phyloP scores from a whole-genome alignment of 2,329 filamentous ascomycete genomes.

The Botrytis fragariae region DNA sequence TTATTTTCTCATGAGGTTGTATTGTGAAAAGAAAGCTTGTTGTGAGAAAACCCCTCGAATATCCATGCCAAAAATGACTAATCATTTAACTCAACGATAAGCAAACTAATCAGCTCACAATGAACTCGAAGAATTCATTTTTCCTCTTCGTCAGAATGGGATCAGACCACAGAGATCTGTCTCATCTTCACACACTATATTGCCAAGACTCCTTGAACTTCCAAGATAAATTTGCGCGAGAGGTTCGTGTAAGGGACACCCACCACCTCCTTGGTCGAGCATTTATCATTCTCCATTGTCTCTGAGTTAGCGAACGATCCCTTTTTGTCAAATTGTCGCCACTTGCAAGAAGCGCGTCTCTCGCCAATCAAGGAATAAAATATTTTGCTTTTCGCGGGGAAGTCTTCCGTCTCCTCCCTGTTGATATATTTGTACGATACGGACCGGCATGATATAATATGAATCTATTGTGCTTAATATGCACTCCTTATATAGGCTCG shows the following conservation, averaged over 20 bases:
- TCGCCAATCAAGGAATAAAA: not conserved
- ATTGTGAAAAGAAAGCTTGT: not conserved
- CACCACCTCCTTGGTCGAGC: constrained; percentile 16
- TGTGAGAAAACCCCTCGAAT: not conserved
- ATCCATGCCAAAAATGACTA: constrained; percentile 6
- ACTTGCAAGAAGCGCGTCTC: not conserved
- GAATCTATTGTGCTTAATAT: not conserved
- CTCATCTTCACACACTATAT: not conserved
- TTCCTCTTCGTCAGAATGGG: not conserved
- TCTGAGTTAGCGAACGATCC: not conserved
- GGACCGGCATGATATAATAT: not conserved
- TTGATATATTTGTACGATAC: not conserved
- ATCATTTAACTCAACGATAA: not conserved
- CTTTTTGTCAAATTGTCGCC: constrained; percentile 3
- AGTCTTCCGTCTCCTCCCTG: constrained; percentile 2
- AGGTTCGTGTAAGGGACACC: constrained; percentile 9
- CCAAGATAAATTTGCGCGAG: not conserved
- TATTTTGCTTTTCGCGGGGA: constrained; percentile 5
- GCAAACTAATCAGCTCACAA: not conserved
- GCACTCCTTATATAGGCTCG: constrained; percentile 10
- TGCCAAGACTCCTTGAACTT: not conserved
- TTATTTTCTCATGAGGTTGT: not conserved
- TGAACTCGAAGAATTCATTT: not conserved
- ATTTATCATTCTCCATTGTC: constrained; percentile 8
- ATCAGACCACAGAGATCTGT: not conserved